Base-by-base conservation (phyloP, 257 asterid genomes). In the Vinca minor region DNA sequence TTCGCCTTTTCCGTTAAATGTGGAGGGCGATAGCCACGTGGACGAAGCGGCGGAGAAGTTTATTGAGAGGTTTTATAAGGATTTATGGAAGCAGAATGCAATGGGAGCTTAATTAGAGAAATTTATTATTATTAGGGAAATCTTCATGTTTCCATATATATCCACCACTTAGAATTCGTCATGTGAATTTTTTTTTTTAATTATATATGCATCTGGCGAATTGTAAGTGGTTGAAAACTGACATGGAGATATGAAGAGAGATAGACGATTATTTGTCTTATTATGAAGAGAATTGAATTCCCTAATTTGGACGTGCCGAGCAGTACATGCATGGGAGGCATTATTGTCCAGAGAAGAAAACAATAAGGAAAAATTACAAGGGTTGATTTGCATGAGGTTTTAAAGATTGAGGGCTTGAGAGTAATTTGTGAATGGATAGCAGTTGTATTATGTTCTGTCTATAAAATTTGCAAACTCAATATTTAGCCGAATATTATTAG, bases 11-110 rank as follows among this genome's bases (percentile, higher is more conserved):
- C 81, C 78, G 5, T 1, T 73, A 20, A 46, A 69, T 3, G 63
- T 14, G 0, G 78, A 65, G 0, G 66, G 7, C 12, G 73, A 72
- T 5, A 53, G 61, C 8, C 75, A 61, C 29, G 69, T 76, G 1
- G 68, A 76, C 23, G 63, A 72, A 23, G 76, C 71, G 29, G 81
- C 81, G 18, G 75, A 77, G 44, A 14, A 72, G 55, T 77, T 77
- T 17, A 77, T 77, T 38, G 54, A 57, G 39, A 63, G 49, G 44
- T 77, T 77, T 59, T 66, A 73, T 61, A 57, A 68, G 62, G 73
- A 73, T 41, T 71, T 80, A 60, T 66, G 71, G 66, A 20, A 54
- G 44, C 71, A 63, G 67, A 42, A 71, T 45, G 44, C 66, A 25
- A 41, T 61, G 34, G 38, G 38, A 7, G 38, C 38, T 34, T 34